Evolutionary conservation across 805 yeast species (phyloP).

Genomic region (Maudiozyma saulgeensis): DNA sequence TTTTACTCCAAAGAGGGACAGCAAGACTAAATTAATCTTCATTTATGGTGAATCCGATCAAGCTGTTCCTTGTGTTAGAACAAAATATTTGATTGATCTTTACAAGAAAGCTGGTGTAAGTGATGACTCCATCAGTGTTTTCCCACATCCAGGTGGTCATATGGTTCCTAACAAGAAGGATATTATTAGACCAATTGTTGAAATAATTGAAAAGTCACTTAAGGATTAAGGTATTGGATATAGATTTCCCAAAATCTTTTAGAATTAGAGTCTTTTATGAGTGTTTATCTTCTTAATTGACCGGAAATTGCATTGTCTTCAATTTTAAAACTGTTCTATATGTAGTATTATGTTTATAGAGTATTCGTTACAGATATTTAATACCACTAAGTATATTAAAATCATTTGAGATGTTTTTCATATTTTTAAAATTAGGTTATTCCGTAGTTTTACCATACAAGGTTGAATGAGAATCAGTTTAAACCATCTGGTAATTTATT

Average conservation of each 20-base stretch:
- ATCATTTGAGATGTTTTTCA: too few relatives aligned
- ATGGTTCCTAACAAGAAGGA: slow-evolving; percentile 85
- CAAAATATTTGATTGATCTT: slow-evolving; percentile 47
- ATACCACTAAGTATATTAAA: too few relatives aligned
- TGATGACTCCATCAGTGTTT: slow-evolving; percentile 34
- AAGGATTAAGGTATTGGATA: not conserved
- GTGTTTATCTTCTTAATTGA: not conserved
- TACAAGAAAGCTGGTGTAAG: slow-evolving; percentile 29
- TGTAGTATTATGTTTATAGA: too few relatives aligned
- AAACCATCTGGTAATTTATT: too few relatives aligned
- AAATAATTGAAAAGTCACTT: slow-evolving; percentile 25
- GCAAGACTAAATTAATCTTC: slow-evolving; percentile 47
- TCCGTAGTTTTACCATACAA: too few relatives aligned
- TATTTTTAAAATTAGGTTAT: too few relatives aligned
- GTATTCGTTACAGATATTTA: too few relatives aligned
- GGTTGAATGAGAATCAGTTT: too few relatives aligned
- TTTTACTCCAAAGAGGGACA: slow-evolving; percentile 27
- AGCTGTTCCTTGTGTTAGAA: slow-evolving; percentile 66
- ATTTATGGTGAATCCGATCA: slow-evolving; percentile 82
- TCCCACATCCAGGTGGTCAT: slow-evolving; percentile 94
- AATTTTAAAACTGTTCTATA: too few relatives aligned
- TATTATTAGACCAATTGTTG: slow-evolving; percentile 35
- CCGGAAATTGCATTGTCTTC: too few relatives aligned
- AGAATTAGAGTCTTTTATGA: too few relatives aligned
- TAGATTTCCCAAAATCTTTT: too few relatives aligned